A percentile compares a stretch with the other conserved stretches of the same genome.
Conservation (phyloP, 805 yeast species). For the Wickerhamomyces chaumierensis region DNA sequence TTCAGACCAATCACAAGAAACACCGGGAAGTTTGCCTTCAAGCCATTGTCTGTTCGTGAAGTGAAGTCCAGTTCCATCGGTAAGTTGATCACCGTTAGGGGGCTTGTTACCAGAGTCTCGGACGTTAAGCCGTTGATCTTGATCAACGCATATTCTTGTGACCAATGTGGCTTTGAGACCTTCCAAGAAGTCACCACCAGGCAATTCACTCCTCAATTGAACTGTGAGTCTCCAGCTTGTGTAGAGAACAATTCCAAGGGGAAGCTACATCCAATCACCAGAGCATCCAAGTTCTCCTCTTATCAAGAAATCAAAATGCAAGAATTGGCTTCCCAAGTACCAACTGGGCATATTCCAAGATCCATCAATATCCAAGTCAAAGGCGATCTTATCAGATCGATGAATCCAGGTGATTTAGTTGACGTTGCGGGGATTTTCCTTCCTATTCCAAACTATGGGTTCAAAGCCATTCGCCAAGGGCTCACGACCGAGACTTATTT, state of each 20-base stretch:
- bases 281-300: conserved; percentile 91
- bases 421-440: conserved; percentile 87
- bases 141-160: conserved; percentile 95
- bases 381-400: conserved; percentile 78
- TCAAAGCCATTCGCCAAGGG: conserved; percentile 86
- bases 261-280: conserved; percentile 79
- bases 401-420: conserved; percentile 91
- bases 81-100: conserved; percentile 78
- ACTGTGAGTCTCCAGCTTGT: conserved; percentile 81
- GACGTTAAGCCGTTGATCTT: conserved; percentile 90
- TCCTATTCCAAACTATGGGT: conserved; percentile 95
- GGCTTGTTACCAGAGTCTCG: conserved; percentile 89
- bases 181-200: conserved; percentile 88
- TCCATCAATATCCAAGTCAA: conserved; percentile 76
- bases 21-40: conserved; percentile 20
- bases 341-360: conserved; percentile 96
- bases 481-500: conserved; percentile 86
- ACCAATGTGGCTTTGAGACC: conserved; percentile 91
- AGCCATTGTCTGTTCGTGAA: conserved; percentile 80
- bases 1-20: conserved; percentile 62
- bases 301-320: conserved; percentile 94
- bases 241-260: conserved; percentile 72
- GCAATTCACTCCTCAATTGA: conserved; percentile 76
- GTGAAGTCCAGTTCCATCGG: conserved; percentile 80
- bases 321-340: conserved; percentile 92